These are phyloP conservation scores for Bolboschoenus planiculmis DNA, from an alignment of 176 grass and related monocot species.

Conservation along the genomic window DNA sequence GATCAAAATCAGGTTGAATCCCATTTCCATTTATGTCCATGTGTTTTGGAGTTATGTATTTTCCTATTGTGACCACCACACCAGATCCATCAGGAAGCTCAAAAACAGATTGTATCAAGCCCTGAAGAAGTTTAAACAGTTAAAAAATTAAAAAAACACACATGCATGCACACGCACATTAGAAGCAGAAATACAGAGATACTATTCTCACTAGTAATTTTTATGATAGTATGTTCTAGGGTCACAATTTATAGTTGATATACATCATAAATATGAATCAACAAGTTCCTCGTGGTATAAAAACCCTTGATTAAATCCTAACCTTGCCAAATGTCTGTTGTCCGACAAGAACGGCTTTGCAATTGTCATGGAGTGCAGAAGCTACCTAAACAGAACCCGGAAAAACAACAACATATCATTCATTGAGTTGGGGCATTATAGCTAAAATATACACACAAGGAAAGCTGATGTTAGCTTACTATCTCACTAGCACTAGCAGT, in stretches of 20 bases:
- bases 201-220: neutral
- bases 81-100: slow-evolving; percentile 98
- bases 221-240: neutral
- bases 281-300: neutral
- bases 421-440: slow-evolving; percentile 4
- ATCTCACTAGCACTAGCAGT: slow-evolving; percentile 97
- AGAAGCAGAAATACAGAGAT: neutral
- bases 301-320: neutral
- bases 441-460: neutral
- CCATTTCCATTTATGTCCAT: slow-evolving; percentile 97
- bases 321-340: slow-evolving; percentile 96
- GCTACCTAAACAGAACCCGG: slow-evolving; percentile 52
- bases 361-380: slow-evolving; percentile 97
- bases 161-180: neutral
- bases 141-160: slow-evolving; percentile 6
- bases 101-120: slow-evolving; percentile 93
- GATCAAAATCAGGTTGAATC: slow-evolving; percentile 71
- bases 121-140: slow-evolving; percentile 42
- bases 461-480: slow-evolving; percentile 51
- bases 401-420: neutral
- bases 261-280: neutral
- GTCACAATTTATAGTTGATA: neutral
- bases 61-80: slow-evolving; percentile 86
- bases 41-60: slow-evolving; percentile 79
- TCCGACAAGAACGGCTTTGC: slow-evolving; percentile 95